Base-by-base conservation (phyloP, 2,329 filamentous ascomycete species). In the Penicillium sp. region DNA sequence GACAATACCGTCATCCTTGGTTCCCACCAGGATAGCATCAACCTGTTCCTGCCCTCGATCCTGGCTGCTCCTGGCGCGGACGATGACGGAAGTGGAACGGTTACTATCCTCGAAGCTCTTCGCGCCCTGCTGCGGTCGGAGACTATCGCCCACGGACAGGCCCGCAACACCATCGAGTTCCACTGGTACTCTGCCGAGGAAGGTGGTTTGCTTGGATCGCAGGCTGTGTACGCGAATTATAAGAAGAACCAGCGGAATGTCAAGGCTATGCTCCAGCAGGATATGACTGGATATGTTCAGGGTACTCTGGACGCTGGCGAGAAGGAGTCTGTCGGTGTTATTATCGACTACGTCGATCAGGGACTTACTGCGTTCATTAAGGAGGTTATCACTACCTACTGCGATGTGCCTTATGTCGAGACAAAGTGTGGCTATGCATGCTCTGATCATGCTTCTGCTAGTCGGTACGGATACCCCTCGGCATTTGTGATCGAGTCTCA, bases 211-310 rank as follows among this genome's bases (percentile, higher is more conserved):
- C 82, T 96, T 4, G 91, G 91, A 56, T 93, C 88, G 66, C 91
- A 96, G 72, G 92, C 89, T 52, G 89, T 97, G 72, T 97, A 97
- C 79, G 81, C 83, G 48, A 77, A 83, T 8, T 97, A 97, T 69
- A 86, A 89, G 74, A 85, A 86, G 70, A 75, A 83, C 23, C 81
- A 82, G 32, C 83, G 87, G 27, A 86, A 93, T 61, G 82, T 97
- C 72, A 95, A 93, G 77, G 93, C 93, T 34, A 97, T 97, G 94
- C 83, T 97, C 52, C 93, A 97, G 78, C 93, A 97, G 75, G 93
- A 97, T 74, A 97, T 97, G 93, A 96, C 91, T 1, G 93, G 93
- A 18, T 97, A 88, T 71, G 83, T 91, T 6, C 85, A 92, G 71
- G 87, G 86, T 66, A 96, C 91, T 0, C 77, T 94, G 21, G 89